Base-by-base conservation (phyloP, 495 filamentous ascomycete species). In the Penicillium salamii region DNA sequence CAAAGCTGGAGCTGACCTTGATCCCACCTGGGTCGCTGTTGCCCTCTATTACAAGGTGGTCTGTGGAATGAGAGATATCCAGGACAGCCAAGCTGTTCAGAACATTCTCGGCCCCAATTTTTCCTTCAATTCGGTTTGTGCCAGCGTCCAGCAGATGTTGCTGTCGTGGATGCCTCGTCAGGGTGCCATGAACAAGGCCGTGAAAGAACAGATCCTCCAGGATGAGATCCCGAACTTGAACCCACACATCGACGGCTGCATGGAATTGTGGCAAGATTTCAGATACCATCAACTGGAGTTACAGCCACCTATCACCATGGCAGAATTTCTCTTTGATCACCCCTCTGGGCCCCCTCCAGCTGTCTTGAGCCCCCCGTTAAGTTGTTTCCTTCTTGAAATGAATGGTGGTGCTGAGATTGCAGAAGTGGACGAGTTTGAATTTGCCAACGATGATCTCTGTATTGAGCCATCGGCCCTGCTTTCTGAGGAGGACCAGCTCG, bases 31-130 rank as follows among this genome's bases (percentile, higher is more conserved):
- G 43, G 32, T 50, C n/a, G 53, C 59, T 2, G 21, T 28, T 5
- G 57, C 50, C 7, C 48, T 63, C 6, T 63, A 63, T 23, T 57
- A 41, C 31, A 50, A 53, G 8, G 24, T 53, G n/a, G 14, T 50
- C 1, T 15, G 23, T 7, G 42, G 39, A 7, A 7, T 63, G 8
- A n/a, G 46, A 19, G 35, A 28, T 7, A n/a, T 60, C 3, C 42
- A 41, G 13, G 11, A 24, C 1, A 38, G 14, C 21, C 15, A 28
- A 0, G 12, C 41, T 11, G 34, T 63, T 17, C 15, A 32, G 11
- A 43, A 32, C 5, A 54, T 60, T 3, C 52, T 60, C 17, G 34
- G 29, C 13, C 7, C 43, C 2, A 17, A 19, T 1, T 12, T 15
- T 7, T 31, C 52, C 2, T 21, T 61, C 4, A 12, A 18, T 3